Conservation (phyloP, 208 protist genomes). For the Trypanosoma caninum region DNA sequence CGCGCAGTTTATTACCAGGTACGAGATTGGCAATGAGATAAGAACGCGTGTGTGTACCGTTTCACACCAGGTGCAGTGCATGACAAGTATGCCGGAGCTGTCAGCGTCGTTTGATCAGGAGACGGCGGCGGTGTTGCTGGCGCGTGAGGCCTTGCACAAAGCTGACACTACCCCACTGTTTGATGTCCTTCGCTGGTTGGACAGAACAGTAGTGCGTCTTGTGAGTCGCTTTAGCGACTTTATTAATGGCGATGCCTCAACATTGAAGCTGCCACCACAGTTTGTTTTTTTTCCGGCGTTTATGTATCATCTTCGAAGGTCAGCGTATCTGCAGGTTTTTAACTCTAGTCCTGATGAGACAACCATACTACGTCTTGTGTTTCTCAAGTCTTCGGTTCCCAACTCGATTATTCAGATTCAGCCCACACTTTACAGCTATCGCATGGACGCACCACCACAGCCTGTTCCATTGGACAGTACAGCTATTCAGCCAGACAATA, state of each 20-base stretch:
- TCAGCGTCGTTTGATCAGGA: constrained; percentile 97
- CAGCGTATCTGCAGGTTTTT: constrained; percentile 96
- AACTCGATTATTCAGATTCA: constrained; percentile 98
- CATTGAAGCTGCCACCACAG: constrained; percentile 85
- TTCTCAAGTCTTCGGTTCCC: constrained; percentile 93
- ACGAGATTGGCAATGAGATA: constrained; percentile 87
- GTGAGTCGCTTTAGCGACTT: constrained; percentile 95
- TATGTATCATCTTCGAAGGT: constrained; percentile 98
- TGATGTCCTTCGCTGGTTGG: constrained; percentile 98
- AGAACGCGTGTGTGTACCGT: constrained; percentile 91
- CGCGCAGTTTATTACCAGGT: constrained; percentile 95
- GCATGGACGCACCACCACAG: constrained; percentile 83
- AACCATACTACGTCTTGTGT: constrained; percentile 94
- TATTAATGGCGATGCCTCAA: constrained; percentile 87
- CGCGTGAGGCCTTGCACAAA: constrained; percentile 95
- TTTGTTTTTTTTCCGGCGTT: constrained; percentile 99
- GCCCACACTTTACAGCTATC: constrained; percentile 96
- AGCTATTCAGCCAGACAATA: constrained; percentile 88
- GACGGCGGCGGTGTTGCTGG: constrained; percentile 96
- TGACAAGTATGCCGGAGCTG: constrained; percentile 62
- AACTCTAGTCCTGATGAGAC: constrained; percentile 98
- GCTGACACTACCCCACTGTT: constrained; percentile 94
- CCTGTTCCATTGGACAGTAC: constrained; percentile 93
- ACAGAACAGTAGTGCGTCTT: constrained; percentile 97
- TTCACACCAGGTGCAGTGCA: constrained; percentile 39